Conservation (phyloP, 345 rosid genomes). For the Pugionium dolabratum region DNA sequence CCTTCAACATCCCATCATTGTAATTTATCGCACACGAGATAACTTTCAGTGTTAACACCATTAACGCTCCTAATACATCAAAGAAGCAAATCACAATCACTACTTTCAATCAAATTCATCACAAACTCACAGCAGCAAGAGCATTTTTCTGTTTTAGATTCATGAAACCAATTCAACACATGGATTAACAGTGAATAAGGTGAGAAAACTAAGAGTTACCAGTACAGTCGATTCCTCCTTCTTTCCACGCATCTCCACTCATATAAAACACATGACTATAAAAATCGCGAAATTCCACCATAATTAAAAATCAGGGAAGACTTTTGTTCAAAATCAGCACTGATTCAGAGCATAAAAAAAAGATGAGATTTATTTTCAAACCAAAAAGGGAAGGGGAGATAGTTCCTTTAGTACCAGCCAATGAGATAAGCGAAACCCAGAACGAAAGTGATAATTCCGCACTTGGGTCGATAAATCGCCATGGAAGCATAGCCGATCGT, state of each 20-base stretch:
- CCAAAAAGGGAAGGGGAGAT: too few relatives aligned
- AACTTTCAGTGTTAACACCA: conserved; percentile 93
- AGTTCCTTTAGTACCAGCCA: conserved; percentile 57
- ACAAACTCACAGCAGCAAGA: conserved; percentile 12
- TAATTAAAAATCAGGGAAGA: background rate
- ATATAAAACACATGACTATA: conserved; percentile 96
- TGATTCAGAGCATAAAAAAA: background rate
- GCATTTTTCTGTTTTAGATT: background rate
- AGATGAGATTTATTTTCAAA: background rate
- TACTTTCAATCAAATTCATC: background rate
- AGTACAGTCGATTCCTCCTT: conserved; percentile 96
- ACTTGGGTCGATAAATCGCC: conserved; percentile 63
- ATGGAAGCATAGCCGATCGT: conserved; percentile 72
- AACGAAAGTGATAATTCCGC: conserved; percentile 74
- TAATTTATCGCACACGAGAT: conserved; percentile 87
- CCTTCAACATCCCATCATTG: conserved; percentile 84
- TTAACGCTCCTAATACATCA: conserved; percentile 68
- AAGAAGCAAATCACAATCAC: conserved; percentile 14
- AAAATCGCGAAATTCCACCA: conserved; percentile 5
- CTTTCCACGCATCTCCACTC: conserved; percentile 99
- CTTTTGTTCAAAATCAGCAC: background rate
- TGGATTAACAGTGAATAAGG: background rate
- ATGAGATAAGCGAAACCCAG: conserved; percentile 84
- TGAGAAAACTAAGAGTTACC: conserved; percentile 48
- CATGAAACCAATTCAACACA: background rate